Percentiles rank a stretch among this genome's conserved stretches.
Evolutionary conservation across 257 asterid species (phyloP).

Genomic region (Voacanga thouarsii): DNA sequence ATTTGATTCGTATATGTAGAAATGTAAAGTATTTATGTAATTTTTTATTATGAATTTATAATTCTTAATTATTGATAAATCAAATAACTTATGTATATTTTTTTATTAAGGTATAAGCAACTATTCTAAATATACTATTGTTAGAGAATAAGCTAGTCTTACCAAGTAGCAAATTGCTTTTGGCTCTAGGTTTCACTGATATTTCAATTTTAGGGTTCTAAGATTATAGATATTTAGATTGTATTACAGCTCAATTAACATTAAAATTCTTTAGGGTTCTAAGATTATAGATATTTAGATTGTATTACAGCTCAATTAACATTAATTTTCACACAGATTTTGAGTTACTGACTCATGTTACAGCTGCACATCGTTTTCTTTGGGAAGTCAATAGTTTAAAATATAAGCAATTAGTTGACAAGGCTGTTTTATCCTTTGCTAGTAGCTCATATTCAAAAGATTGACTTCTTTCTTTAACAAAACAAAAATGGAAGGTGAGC

Average conservation of each 20-base stretch:
- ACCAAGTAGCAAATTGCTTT: neutral
- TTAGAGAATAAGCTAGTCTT: too few species aligned
- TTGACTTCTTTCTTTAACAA: neutral
- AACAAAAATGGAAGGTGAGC: neutral
- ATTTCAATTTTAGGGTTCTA: neutral
- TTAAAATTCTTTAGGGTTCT: neutral
- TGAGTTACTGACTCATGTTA: neutral
- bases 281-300: neutral
- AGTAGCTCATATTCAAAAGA: neutral
- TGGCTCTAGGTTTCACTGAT: neutral
- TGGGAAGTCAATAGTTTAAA: neutral
- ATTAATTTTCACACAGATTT: neutral
- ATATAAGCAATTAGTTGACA: neutral
- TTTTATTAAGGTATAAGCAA: too few species aligned
- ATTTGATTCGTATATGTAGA: too few species aligned
- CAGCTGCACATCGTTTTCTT: neutral
- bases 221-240: neutral
- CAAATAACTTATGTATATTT: too few species aligned
- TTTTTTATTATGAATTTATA: too few species aligned
- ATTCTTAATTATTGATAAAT: too few species aligned
- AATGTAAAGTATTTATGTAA: too few species aligned
- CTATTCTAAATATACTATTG: too few species aligned
- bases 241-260: neutral
- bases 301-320: neutral
- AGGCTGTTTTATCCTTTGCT: neutral